These are phyloP conservation scores for Alloteropsis semialata DNA, from an alignment of 176 grass and related monocot genomes.

Conservation along the genomic window DNA sequence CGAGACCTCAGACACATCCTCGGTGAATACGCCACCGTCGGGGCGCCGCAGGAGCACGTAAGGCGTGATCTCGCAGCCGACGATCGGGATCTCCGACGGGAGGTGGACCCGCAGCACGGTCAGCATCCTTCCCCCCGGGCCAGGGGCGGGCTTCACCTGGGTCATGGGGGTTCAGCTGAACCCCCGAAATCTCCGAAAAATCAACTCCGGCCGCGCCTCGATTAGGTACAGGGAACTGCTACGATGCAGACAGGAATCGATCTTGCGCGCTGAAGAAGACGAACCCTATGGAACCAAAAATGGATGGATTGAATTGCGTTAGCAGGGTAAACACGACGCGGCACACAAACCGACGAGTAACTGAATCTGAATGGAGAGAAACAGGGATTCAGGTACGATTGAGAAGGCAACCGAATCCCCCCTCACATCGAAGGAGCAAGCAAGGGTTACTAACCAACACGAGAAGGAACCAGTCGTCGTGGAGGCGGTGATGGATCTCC, in stretches of 20 bases:
- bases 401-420: neutral
- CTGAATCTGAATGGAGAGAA: neutral
- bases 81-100: slow-evolving; percentile 90
- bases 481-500: neutral
- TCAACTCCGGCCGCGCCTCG: neutral
- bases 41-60: slow-evolving; percentile 66
- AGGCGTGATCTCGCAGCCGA: slow-evolving; percentile 91
- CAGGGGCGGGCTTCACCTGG: slow-evolving; percentile 31
- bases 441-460: slow-evolving; percentile 11
- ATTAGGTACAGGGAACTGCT: neutral
- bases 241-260: neutral
- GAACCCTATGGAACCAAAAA: slow-evolving; percentile 13
- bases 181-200: neutral
- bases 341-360: neutral
- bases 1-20: slow-evolving; percentile 52
- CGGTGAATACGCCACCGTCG: slow-evolving; percentile 45
- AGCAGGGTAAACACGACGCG: neutral
- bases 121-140: slow-evolving; percentile 63
- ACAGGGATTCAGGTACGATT: slow-evolving; percentile 1
- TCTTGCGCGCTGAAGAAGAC: neutral
- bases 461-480: neutral
- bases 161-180: slow-evolving; percentile 26
- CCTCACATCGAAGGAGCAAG: neutral
- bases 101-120: slow-evolving; percentile 77
- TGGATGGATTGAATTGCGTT: neutral